Evolutionary conservation across 805 yeast species (phyloP).

Genomic region (Jamesozyma gamospora): DNA sequence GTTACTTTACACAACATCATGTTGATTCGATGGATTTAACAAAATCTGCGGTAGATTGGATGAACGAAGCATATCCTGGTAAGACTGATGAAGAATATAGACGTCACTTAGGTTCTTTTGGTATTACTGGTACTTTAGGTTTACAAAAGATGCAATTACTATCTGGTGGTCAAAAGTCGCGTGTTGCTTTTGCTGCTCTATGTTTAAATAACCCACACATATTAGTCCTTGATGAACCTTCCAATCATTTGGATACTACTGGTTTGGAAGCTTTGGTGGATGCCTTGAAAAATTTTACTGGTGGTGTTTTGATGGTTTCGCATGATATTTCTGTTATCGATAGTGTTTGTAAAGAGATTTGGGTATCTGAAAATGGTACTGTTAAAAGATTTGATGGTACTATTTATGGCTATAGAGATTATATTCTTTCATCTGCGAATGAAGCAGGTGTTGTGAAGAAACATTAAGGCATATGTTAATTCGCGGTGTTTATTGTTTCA

Average conservation of each 20-base stretch:
- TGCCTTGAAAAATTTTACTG: conserved; percentile 78
- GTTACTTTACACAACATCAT: conserved; percentile 97
- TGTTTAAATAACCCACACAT: conserved; percentile 87
- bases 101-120: conserved; percentile 92
- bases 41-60: conserved; percentile 86
- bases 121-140: conserved; percentile 90
- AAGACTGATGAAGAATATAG: conserved; percentile 93
- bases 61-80: conserved; percentile 83
- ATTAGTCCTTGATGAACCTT: conserved; percentile 90
- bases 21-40: conserved; percentile 92
- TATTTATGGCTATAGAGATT: conserved; percentile 82
- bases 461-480: too few species aligned
- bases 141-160: conserved; percentile 79
- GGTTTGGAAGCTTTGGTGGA: conserved; percentile 94
- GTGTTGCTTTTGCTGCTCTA: conserved; percentile 95
- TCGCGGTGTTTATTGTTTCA: too few species aligned
- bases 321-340: conserved; percentile 92
- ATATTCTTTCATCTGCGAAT: conserved; percentile 69
- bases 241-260: conserved; percentile 95
- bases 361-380: conserved; percentile 85
- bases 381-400: conserved; percentile 72
- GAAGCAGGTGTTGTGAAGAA: conserved; percentile 83
- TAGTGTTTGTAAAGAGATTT: conserved; percentile 82
- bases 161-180: conserved; percentile 97
- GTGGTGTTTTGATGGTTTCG: conserved; percentile 95